Evolutionary conservation across 2,329 filamentous ascomycete genomes (phyloP).

Genomic region (Fusarium bulbicola): DNA sequence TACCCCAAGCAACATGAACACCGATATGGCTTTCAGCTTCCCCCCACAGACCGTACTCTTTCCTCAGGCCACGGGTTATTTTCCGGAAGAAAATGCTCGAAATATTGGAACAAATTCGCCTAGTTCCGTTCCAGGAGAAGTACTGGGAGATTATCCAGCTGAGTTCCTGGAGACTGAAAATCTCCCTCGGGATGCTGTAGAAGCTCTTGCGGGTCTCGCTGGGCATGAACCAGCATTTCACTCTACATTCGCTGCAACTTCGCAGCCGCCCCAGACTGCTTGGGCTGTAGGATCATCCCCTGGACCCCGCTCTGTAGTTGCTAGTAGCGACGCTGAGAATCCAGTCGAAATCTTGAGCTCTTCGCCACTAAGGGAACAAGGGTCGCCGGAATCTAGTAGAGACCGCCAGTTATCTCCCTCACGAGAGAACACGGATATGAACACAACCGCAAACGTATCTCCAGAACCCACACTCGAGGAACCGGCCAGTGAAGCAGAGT

Average conservation of each 20-base stretch:
- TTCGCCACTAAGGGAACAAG: constrained; percentile 26
- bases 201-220: constrained; percentile 16
- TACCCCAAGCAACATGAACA: constrained; percentile 13
- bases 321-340: constrained; percentile 28
- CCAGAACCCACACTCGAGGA: constrained; percentile 17
- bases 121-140: constrained; percentile 2
- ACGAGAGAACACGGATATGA: not conserved
- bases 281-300: constrained; percentile 21
- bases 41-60: constrained; percentile 31
- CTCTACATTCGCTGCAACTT: constrained; percentile 4
- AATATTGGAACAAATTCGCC: constrained; percentile 5
- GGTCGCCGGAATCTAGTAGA: constrained; percentile 9
- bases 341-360: constrained; percentile 39
- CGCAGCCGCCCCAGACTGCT: constrained; percentile 11
- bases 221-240: constrained; percentile 16
- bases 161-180: constrained; percentile 31
- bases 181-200: constrained; percentile 2
- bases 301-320: constrained; percentile 8
- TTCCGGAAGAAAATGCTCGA: constrained; percentile 9
- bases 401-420: constrained; percentile 10
- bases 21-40: constrained; percentile 30
- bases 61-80: constrained; percentile 18
- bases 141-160: constrained; percentile 30
- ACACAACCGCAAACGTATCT: not conserved
- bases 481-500: constrained; percentile 32